Conservation (phyloP, 2,329 filamentous ascomycete species). For the Acephala macrosclerotiorum region DNA sequence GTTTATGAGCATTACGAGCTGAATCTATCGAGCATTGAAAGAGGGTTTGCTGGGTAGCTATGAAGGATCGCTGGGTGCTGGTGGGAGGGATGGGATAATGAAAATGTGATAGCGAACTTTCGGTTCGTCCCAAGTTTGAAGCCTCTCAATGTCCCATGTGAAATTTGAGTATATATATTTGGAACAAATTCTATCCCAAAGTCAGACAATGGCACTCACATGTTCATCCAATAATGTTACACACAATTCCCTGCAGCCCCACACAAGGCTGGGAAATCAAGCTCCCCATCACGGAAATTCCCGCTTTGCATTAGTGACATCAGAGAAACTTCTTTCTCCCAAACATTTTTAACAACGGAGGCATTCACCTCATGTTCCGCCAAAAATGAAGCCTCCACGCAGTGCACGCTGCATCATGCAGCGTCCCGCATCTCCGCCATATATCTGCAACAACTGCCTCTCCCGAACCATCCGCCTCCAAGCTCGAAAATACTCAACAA, state of each 20-base stretch:
- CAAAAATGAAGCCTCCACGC: slow-evolving; percentile 34
- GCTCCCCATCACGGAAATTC: slow-evolving; percentile 13
- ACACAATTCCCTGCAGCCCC: background rate
- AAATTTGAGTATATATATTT: background rate
- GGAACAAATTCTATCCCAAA: too few relatives aligned
- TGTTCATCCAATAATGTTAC: background rate
- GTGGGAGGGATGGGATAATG: background rate
- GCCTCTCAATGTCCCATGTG: background rate
- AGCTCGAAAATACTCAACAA: slow-evolving; percentile 16
- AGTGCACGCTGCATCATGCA: slow-evolving; percentile 23
- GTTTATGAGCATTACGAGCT: slow-evolving; percentile 9
- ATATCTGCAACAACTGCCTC: slow-evolving; percentile 38
- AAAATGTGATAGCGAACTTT: background rate
- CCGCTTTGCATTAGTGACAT: slow-evolving; percentile 13
- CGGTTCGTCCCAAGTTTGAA: background rate
- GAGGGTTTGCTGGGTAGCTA: background rate
- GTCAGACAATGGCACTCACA: background rate
- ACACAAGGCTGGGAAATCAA: slow-evolving; percentile 32
- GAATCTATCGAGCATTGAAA: background rate
- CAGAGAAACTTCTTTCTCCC: slow-evolving; percentile 5
- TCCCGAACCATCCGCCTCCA: slow-evolving; percentile 12
- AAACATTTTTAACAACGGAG: background rate
- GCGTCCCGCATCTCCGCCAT: slow-evolving; percentile 18
- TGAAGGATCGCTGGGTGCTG: background rate
- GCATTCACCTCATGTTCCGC: background rate